A percentile compares a stretch with the other conserved stretches of the same genome.
phyloP scores from a whole-genome alignment of 352 stramenopile species.

The Phytophthora parvispora region DNA sequence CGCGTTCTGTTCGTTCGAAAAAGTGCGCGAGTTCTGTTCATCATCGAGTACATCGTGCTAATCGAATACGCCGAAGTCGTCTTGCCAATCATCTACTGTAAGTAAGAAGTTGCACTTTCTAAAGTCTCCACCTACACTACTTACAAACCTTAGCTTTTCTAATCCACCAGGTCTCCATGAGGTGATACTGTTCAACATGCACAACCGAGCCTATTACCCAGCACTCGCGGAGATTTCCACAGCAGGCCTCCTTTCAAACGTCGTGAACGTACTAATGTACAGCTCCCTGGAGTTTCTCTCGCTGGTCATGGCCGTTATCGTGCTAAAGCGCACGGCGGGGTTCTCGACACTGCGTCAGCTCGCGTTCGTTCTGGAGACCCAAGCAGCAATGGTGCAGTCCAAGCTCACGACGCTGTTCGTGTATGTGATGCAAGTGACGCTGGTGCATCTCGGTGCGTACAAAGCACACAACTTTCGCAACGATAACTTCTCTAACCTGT shows the following conservation, averaged over 20 bases:
- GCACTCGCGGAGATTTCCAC: conserved; percentile 11
- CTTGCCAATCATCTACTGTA: conserved; percentile 47
- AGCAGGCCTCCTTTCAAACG: neutral
- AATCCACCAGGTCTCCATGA: conserved; percentile 10
- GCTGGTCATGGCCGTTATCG: conserved; percentile 3
- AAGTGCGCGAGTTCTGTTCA: conserved; percentile 42
- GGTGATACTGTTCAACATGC: conserved; percentile 26
- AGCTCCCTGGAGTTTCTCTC: conserved; percentile 28
- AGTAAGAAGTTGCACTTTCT: neutral
- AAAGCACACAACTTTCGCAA: neutral
- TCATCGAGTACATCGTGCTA: conserved; percentile 54
- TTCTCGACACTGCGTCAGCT: conserved; percentile 39
- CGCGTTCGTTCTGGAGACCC: conserved; percentile 42
- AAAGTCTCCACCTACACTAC: neutral
- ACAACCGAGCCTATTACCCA: conserved; percentile 32
- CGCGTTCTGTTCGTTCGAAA: conserved; percentile 31
- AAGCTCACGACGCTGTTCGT: conserved; percentile 37
- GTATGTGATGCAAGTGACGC: conserved; percentile 43
- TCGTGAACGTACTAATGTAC: conserved; percentile 31
- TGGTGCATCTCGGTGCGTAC: conserved; percentile 35
- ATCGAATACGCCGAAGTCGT: conserved; percentile 51
- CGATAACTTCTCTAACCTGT: neutral
- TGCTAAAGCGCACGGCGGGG: conserved; percentile 20
- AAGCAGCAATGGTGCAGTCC: conserved; percentile 32
- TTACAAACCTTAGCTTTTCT: neutral